These are phyloP conservation scores for Plectosphaerella cucumerina DNA, from an alignment of 2,329 filamentous ascomycete genomes.

Conservation along the genomic window DNA sequence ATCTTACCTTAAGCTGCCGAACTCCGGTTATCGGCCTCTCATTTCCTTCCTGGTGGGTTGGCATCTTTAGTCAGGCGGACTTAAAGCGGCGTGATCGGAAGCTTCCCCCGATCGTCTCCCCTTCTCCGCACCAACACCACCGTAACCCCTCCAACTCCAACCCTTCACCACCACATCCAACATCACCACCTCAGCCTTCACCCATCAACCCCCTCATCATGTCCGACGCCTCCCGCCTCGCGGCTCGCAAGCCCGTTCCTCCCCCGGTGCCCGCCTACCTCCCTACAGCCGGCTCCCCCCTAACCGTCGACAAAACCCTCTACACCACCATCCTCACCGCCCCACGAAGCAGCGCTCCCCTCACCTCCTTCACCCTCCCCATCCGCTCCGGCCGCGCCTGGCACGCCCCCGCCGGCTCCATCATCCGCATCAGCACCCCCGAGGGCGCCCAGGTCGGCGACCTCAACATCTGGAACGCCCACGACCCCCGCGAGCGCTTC, in stretches of 20 bases:
- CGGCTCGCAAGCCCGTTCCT: conserved; percentile 38
- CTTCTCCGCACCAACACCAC: background rate
- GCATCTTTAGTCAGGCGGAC: no score
- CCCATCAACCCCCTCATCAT: background rate
- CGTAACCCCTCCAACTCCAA: background rate
- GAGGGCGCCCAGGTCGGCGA: conserved; percentile 77
- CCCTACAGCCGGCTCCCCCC: conserved; percentile 34
- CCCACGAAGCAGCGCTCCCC: conserved; percentile 29
- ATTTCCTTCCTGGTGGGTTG: no score
- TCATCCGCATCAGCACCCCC: conserved; percentile 72
- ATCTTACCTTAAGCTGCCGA: no score
- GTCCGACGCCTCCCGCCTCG: conserved; percentile 25
- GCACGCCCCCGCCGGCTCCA: conserved; percentile 62
- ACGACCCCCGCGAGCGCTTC: conserved; percentile 75
- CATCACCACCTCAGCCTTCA: background rate
- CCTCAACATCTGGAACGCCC: conserved; percentile 74
- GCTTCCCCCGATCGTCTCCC: no score
- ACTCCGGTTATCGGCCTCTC: no score
- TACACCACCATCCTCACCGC: conserved; percentile 60
- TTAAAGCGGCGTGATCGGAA: no score
- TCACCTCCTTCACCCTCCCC: conserved; percentile 58
- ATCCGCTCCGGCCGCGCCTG: conserved; percentile 73
- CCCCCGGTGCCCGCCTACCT: conserved; percentile 47
- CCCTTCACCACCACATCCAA: background rate
- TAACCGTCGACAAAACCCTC: conserved; percentile 36